Conservation (phyloP, 1,139 yeast genomes). For the Suhomyces bolitotheri region DNA sequence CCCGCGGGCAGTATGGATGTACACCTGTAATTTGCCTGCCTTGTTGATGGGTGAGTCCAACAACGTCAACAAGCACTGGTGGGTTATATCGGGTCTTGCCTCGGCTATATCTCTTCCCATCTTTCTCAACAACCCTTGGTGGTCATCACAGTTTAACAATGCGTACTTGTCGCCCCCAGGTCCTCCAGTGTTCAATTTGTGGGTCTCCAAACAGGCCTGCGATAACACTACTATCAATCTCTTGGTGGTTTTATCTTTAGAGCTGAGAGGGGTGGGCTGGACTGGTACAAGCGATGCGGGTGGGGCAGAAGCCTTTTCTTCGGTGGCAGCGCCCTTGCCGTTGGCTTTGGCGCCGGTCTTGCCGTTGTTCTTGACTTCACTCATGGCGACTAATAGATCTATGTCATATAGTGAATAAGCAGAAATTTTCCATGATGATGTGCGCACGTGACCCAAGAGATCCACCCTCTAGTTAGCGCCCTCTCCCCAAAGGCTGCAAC, state of each 20-base stretch:
- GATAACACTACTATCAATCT: slow-evolving; percentile 89
- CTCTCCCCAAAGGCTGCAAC: neutral
- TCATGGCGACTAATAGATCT: slow-evolving; percentile 4
- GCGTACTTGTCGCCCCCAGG: slow-evolving; percentile 92
- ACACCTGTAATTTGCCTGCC: slow-evolving; percentile 95
- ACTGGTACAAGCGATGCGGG: slow-evolving; percentile 78
- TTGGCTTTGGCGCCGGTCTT: slow-evolving; percentile 10
- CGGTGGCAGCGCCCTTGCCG: slow-evolving; percentile 13
- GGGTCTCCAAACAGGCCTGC: slow-evolving; percentile 94
- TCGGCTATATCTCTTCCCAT: slow-evolving; percentile 98
- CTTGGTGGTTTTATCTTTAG: slow-evolving; percentile 80
- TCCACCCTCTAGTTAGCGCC: too few species aligned
- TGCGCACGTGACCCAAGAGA: slow-evolving; percentile 10
- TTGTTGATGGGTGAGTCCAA: slow-evolving; percentile 95
- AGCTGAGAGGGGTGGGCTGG: slow-evolving; percentile 77
- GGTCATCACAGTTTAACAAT: slow-evolving; percentile 93
- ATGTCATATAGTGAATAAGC: neutral
- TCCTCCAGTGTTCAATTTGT: slow-evolving; percentile 72
- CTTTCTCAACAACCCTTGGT: slow-evolving; percentile 90
- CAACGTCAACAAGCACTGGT: slow-evolving; percentile 87
- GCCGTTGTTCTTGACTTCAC: slow-evolving; percentile 8
- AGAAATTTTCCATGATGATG: slow-evolving; percentile 10
- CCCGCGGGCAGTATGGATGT: slow-evolving; percentile 93
- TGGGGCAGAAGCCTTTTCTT: slow-evolving; percentile 43
- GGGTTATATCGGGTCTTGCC: slow-evolving; percentile 97